phyloP scores from a whole-genome alignment of 805 yeast genomes.

The Suhomyces pyralidae region DNA sequence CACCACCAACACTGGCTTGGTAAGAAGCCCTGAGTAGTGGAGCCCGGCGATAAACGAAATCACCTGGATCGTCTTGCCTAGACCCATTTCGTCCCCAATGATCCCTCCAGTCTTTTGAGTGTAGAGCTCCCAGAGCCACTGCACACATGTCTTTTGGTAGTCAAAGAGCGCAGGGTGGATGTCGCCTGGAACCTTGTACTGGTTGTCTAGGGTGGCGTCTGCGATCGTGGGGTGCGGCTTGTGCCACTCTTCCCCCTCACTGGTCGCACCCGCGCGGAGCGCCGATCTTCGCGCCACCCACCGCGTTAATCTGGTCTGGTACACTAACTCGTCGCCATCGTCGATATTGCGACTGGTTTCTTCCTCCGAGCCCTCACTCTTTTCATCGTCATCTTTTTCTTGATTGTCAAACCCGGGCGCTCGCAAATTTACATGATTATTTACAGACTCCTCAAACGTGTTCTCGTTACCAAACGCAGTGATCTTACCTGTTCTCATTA shows the following conservation, averaged over 20 bases:
- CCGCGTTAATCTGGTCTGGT: conserved; percentile 53
- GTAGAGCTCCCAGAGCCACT: conserved; percentile 95
- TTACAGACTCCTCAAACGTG: conserved; percentile 41
- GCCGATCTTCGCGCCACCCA: conserved; percentile 60
- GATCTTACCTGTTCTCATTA: conserved; percentile 85
- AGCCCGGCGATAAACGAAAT: conserved; percentile 88
- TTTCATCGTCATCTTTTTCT: conserved; percentile 14
- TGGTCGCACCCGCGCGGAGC: conserved; percentile 26
- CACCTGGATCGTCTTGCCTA: conserved; percentile 93
- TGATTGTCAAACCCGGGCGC: conserved; percentile 47
- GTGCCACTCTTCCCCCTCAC: conserved; percentile 54
- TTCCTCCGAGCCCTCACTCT: conserved; percentile 9
- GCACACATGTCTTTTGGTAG: conserved; percentile 94
- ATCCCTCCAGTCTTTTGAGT: conserved; percentile 91
- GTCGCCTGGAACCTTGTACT: conserved; percentile 83
- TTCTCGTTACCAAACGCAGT: conserved; percentile 84
- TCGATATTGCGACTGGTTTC: conserved; percentile 45
- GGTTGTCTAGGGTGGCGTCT: conserved; percentile 71
- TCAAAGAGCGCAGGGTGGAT: conserved; percentile 83
- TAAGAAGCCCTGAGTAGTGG: conserved; percentile 72
- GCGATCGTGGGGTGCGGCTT: conserved; percentile 74
- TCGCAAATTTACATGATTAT: conserved; percentile 44
- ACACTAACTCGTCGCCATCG: conserved; percentile 76
- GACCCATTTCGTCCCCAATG: conserved; percentile 97
- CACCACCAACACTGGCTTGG: conserved; percentile 79